Conservation (phyloP, 495 filamentous ascomycete species). For the Daldinia bambusicola region DNA sequence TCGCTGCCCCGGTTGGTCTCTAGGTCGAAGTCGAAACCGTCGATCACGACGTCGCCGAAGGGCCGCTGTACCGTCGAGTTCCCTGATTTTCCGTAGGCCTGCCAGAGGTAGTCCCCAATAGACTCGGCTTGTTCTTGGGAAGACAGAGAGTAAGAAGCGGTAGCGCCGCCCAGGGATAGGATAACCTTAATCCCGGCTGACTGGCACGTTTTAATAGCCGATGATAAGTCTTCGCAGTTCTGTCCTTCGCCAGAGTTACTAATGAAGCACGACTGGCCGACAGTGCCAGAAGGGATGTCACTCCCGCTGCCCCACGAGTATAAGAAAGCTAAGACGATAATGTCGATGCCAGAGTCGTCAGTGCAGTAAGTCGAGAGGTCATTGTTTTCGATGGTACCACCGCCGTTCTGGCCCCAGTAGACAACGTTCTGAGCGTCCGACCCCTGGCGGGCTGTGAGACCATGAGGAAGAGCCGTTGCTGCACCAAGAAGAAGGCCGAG, state of each 20-base stretch:
- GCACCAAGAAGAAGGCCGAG: constrained; percentile 48
- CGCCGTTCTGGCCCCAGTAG: constrained; percentile 60
- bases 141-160: constrained; percentile 53
- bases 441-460: constrained; percentile 38
- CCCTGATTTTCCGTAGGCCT: constrained; percentile 61
- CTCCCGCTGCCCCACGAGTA: constrained; percentile 52
- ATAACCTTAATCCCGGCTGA: constrained; percentile 60
- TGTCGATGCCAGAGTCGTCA: constrained; percentile 54
- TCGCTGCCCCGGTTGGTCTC: constrained; percentile 55
- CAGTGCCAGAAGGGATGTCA: constrained; percentile 50
- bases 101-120: constrained; percentile 63
- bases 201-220: constrained; percentile 63
- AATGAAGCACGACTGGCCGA: constrained; percentile 55
- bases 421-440: constrained; percentile 52
- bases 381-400: constrained; percentile 54
- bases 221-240: constrained; percentile 58
- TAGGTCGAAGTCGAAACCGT: constrained; percentile 72
- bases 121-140: constrained; percentile 55
- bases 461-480: constrained; percentile 47
- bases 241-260: constrained; percentile 46
- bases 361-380: constrained; percentile 56
- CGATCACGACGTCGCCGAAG: constrained; percentile 61
- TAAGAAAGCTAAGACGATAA: constrained; percentile 65
- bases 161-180: constrained; percentile 60
- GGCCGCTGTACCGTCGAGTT: constrained; percentile 53